Percentiles rank a stretch among this genome's conserved stretches.
Conservation (phyloP, 305 asterid genomes). For the Ilex paraguariensis region DNA sequence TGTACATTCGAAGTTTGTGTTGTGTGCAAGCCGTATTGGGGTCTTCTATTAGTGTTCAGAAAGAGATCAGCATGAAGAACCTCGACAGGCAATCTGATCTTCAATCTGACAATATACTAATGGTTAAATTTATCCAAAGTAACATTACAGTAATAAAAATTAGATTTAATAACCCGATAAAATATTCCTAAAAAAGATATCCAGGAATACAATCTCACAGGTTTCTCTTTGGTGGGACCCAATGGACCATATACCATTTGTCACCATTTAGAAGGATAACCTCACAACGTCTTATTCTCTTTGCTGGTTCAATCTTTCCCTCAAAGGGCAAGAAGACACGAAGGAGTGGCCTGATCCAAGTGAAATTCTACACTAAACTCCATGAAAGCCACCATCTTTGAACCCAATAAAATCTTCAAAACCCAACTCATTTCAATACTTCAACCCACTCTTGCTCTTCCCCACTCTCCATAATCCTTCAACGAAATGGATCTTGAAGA, state of each 20-base stretch:
- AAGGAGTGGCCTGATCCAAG: constrained; percentile 8
- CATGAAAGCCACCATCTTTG: constrained; percentile 24
- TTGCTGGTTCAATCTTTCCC: constrained; percentile 2
- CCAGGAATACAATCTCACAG: too few species aligned
- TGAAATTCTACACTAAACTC: constrained; percentile 21
- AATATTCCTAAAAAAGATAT: too few species aligned
- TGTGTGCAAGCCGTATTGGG: too few species aligned
- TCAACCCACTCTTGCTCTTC: background rate
- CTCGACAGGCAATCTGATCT: too few species aligned
- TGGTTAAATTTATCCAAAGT: too few species aligned
- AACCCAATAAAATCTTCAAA: constrained; percentile 15
- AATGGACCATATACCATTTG: constrained; percentile 11
- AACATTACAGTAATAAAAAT: too few species aligned
- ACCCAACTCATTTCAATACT: background rate
- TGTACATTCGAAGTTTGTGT: too few species aligned
- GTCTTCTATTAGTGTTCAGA: too few species aligned
- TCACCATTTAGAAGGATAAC: constrained; percentile 27
- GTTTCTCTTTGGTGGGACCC: constrained; percentile 2
- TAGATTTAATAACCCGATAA: too few species aligned
- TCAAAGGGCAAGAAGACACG: constrained; percentile 18
- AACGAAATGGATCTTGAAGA: constrained; percentile 54
- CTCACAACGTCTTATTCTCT: background rate
- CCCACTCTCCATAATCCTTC: constrained; percentile 1
- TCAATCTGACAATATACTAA: too few species aligned
- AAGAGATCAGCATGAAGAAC: too few species aligned